Conservation (phyloP, 495 filamentous ascomycete genomes). For the Hypoxylon perforatum region DNA sequence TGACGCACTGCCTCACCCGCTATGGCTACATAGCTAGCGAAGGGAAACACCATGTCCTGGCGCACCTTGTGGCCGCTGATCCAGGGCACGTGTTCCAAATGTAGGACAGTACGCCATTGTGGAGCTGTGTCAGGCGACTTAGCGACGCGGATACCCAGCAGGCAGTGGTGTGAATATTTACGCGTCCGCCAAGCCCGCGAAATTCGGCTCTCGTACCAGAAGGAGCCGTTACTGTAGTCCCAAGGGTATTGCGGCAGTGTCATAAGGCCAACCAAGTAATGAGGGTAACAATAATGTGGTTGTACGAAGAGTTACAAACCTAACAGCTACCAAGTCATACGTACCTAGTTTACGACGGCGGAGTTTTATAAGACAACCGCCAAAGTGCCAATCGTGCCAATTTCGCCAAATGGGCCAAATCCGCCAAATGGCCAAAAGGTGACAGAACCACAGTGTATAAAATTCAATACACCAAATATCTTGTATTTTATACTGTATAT, state of each 20-base stretch:
- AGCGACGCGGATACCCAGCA: slow-evolving; percentile 53
- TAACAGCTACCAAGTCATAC: no score
- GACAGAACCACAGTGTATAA: no score
- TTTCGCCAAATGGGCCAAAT: no score
- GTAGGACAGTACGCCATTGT: slow-evolving; percentile 58
- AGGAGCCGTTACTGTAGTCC: slow-evolving; percentile 44
- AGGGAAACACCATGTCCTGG: slow-evolving; percentile 56
- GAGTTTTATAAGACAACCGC: no score
- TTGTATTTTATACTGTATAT: no score
- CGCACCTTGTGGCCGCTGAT: slow-evolving; percentile 57
- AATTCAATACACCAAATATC: no score
- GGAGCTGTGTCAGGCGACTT: slow-evolving; percentile 53
- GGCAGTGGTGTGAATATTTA: slow-evolving; percentile 53
- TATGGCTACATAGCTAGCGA: slow-evolving; percentile 57
- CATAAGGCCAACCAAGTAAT: slow-evolving; percentile 23
- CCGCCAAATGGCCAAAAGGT: no score
- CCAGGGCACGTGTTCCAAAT: slow-evolving; percentile 57
- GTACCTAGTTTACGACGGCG: no score
- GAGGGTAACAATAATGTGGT: no score
- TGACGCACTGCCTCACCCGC: slow-evolving; percentile 58
- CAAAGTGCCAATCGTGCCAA: no score
- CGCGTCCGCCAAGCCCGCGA: slow-evolving; percentile 52
- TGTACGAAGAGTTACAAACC: no score
- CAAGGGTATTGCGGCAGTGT: slow-evolving; percentile 57
- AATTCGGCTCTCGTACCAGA: slow-evolving; percentile 58